Evolutionary conservation across 345 rosid genomes (phyloP), one percentile per base, ranked within the genome.

Genomic region (Camelina neglecta): DNA sequence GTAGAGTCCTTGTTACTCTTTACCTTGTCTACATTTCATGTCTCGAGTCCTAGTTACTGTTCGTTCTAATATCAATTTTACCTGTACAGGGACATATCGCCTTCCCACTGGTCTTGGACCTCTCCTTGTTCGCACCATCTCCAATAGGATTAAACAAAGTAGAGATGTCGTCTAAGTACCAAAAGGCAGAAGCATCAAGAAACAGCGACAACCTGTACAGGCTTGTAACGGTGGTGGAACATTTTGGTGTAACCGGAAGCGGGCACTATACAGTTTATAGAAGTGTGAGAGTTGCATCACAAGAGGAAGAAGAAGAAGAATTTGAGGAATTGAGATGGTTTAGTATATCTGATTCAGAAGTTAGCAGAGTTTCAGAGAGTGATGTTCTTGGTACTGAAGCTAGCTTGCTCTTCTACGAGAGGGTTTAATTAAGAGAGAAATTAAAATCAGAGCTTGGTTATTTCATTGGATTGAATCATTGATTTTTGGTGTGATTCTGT

Each of bases 191-290:
- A 78, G 51, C 58, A 67, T 53, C 70, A 53, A 67, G 65, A 8
- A 47, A 18, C 60, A 0, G 68, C 41, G 41, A 49, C 31, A 29
- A 29, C 48, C 24, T 78, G 65, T 92, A 90, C 69, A 83, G 82
- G 31, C 92, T 94, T 33, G 87, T 85, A 60, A 82, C 95, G 0
- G 93, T 88, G 21, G 89, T 94, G 76, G 97, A 92, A 79, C 97
- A 92, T 80, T 92, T 86, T 68, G 96, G 97, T 66, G 79, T 85
- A 80, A 72, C 82, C 0, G 96, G 93, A 66, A 83, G 88, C 35
- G 96, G 98, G 36, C 98, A 92, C 82, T 94, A 92, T 61, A 92
- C 88, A 20, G 89, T 90, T 70, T 90, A 89, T 74, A 85, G 97
- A 80, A 83, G 86, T 53, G 80, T 62, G 59, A 80, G 67, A 73